These are phyloP conservation scores for Vigna trinervia DNA, from an alignment of 306 rosid species.

Conservation along the genomic window DNA sequence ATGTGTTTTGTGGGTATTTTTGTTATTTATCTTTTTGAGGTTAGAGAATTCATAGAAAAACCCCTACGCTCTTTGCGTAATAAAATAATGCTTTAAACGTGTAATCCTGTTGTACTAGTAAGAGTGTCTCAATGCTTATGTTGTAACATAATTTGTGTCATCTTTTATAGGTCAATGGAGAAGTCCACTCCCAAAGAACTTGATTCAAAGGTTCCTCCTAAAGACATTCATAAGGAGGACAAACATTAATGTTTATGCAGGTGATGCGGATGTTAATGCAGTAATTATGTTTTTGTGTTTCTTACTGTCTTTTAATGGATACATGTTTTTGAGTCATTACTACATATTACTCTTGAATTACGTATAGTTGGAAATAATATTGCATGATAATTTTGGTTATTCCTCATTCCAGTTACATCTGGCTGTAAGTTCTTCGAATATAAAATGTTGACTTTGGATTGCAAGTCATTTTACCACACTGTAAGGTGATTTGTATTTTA, in stretches of 20 bases:
- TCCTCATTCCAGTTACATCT: not conserved
- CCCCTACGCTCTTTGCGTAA: not conserved
- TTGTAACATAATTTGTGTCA: slow-evolving; percentile 12
- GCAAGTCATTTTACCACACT: too few relatives aligned
- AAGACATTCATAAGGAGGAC: slow-evolving; percentile 55
- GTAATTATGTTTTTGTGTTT: slow-evolving; percentile 24
- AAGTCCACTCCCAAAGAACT: slow-evolving; percentile 51
- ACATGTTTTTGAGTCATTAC: not conserved
- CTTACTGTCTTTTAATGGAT: slow-evolving; percentile 9
- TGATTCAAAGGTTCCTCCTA: slow-evolving; percentile 55
- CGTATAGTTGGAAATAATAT: slow-evolving; percentile 23
- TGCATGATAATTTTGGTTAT: slow-evolving; percentile 11
- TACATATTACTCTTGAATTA: slow-evolving; percentile 9
- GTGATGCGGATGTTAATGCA: slow-evolving; percentile 23
- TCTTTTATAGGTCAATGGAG: slow-evolving; percentile 50
- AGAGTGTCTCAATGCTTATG: not conserved
- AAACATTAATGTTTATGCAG: slow-evolving; percentile 45
- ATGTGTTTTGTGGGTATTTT: too few relatives aligned
- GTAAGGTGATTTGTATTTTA: slow-evolving; percentile 8
- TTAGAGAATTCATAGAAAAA: slow-evolving; percentile 6
- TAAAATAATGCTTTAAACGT: not conserved
- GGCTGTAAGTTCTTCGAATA: not conserved
- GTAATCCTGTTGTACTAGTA: not conserved
- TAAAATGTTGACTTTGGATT: not conserved
- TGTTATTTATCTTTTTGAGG: not conserved